phyloP scores from a whole-genome alignment of 305 asterid genomes.

The Rubia balearica region DNA sequence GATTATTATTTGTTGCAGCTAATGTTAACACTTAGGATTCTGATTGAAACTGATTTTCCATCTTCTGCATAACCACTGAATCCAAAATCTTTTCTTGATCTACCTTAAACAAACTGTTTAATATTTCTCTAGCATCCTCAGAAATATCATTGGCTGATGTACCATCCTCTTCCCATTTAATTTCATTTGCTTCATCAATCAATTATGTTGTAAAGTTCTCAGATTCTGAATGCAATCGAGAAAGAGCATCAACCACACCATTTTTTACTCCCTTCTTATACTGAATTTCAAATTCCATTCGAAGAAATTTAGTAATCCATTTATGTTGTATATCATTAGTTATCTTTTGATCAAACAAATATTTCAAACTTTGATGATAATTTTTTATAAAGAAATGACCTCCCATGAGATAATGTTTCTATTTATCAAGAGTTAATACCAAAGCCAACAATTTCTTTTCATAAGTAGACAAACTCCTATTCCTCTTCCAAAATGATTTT shows the following conservation, averaged over 20 bases:
- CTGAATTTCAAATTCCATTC: background rate
- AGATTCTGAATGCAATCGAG: background rate
- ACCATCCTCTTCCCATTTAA: no score
- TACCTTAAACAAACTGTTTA: no score
- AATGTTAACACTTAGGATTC: no score
- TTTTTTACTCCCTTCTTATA: background rate
- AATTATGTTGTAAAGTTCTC: no score
- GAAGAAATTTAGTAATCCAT: background rate
- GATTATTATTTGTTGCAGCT: no score
- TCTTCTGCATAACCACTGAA: no score
- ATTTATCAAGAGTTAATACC: background rate
- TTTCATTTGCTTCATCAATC: no score
- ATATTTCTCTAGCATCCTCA: no score
- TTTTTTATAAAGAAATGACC: background rate
- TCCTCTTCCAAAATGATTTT: background rate
- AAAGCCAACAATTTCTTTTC: background rate
- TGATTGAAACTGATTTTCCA: no score
- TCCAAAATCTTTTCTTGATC: no score
- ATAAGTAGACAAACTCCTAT: background rate
- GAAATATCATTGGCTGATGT: no score
- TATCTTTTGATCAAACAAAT: background rate
- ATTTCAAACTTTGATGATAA: background rate
- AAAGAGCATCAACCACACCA: background rate
- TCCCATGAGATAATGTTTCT: background rate
- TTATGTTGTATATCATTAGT: background rate